Evolutionary conservation across 495 filamentous ascomycete genomes (phyloP), one percentile per base, ranked within the genome.

Genomic region (Staphylotrichum longicolle): DNA sequence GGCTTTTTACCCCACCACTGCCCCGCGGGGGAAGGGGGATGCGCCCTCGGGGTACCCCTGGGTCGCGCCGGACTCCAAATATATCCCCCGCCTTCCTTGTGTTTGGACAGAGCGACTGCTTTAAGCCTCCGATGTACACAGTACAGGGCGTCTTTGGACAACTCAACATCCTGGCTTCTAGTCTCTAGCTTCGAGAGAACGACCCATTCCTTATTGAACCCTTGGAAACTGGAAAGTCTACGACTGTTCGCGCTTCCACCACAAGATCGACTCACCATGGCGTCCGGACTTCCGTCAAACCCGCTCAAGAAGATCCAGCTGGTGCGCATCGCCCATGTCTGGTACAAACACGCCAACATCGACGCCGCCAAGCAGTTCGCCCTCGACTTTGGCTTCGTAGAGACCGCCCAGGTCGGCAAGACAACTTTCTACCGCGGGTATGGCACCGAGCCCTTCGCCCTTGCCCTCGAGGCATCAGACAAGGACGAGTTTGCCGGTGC

Each of bases 391-490:
- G 84, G 85, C 59, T 81, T 88, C 68, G 66, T 66, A 11, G 73
- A 80, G 41, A 69, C 70, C 4, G 75, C 77, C 45, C 68, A 70
- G 49, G 67, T 78, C 2, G 76, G 78, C 33, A 71, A 79, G 53
- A 78, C 77, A 55, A 79, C 83, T 10, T 86, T 80, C 74, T 86
- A 77, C 70, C 76, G 83, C 35, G 84, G 85, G 7, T 85, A 85
- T 66, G 83, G 85, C 8, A 71, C 70, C n/a, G 83, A 86, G 54
- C 85, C 82, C 14, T 86, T 82, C 63, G 71, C 85, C 7, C 74
- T 84, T 39, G 81, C 78, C 60, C 74, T 79, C 49, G 71, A 70
- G 32, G 78, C 80, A 49, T 76, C 78, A 0, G 70, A 75, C 34
- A 78, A 80, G 70, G 44, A 77, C 46, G 74, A 78, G 56, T 88